Percentiles rank a stretch among this genome's conserved stretches.
Evolutionary conservation across 2,329 filamentous ascomycete species (phyloP).

Genomic region (Hymenoscyphus repandus): DNA sequence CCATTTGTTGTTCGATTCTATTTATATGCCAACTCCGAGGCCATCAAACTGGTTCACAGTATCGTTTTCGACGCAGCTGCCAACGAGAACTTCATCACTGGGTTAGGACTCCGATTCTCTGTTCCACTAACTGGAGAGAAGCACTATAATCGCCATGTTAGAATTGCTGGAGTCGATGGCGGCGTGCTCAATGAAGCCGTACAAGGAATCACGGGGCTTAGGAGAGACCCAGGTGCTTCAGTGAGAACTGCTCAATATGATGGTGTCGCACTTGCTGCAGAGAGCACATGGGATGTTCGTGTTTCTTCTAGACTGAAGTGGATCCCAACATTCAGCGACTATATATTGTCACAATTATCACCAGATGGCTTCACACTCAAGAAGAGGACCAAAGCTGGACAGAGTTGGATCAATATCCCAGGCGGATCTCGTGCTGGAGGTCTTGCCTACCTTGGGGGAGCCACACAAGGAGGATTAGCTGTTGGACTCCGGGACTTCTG

Average conservation of each 20-base stretch:
- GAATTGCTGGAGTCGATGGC: constrained; percentile 49
- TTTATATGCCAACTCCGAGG: constrained; percentile 50
- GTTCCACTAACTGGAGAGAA: constrained; percentile 49
- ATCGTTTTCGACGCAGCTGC: constrained; percentile 49
- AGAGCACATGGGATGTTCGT: constrained; percentile 41
- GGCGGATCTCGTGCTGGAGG: constrained; percentile 51
- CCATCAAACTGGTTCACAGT: constrained; percentile 50
- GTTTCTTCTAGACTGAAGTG: constrained; percentile 45
- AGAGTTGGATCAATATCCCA: constrained; percentile 53
- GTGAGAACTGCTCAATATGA: constrained; percentile 47
- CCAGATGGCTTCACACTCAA: constrained; percentile 55
- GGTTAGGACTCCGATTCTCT: constrained; percentile 49
- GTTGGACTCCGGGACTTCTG: constrained; percentile 56
- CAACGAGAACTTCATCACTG: constrained; percentile 46
- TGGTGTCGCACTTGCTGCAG: constrained; percentile 39
- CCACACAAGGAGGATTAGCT: constrained; percentile 51
- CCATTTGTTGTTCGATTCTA: constrained; percentile 54
- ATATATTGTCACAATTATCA: constrained; percentile 50
- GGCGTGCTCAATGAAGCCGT: constrained; percentile 54
- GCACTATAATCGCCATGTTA: constrained; percentile 53
- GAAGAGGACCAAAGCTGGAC: constrained; percentile 53
- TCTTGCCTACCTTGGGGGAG: constrained; percentile 53
- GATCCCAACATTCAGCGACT: constrained; percentile 56
- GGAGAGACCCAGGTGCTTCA: constrained; percentile 45
- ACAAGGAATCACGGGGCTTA: constrained; percentile 53